Evolutionary conservation across 2,329 filamentous ascomycete genomes (phyloP), one percentile per base, ranked within the genome.

Genomic region (Penicillium oxalicum): DNA sequence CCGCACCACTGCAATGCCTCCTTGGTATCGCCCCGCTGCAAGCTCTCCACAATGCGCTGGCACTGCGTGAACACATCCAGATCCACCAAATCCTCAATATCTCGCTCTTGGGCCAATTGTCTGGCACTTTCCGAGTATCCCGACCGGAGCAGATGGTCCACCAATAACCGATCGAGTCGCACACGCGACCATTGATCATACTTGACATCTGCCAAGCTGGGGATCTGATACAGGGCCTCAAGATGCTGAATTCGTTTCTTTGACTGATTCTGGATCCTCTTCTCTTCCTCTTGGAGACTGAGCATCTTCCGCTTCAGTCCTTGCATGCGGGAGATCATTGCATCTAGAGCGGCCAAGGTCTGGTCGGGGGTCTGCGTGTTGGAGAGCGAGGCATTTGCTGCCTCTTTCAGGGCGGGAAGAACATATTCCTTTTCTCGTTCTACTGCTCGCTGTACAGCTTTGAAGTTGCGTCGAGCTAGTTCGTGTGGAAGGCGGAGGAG

Each of bases 401-500:
- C 70, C 34, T 75, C 66, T 58, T 76, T 75, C 45, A 84, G 71
- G 29, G 74, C 60, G 9, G 72, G 68, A 27, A 75, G 63, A 38
- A 76, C 65, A 55, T 72, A 62, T 53, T 76, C 73, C 52, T 68
- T 68, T 48, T 77, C 74, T 47, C 72, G 67, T 53, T 77, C 74
- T 42, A 76, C 68, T 42, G 70, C 62, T 38, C 71, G 67, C 56
- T 71, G 75, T 38, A 85, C 83, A 3, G 85, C 83, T 62, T 95
- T 93, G 73, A 97, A 94, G 73, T 95, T 97, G 68, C 93, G 91
- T 48, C 90, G 86, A 24, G 94, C 84, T 49, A 96, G 86, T 67
- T 97, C 93, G 70, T 91, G 86, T 13, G 93, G 93, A 24, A 97
- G 82, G 32, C 91, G 89, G 58, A 98, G 83, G 57, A 97, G 86